Evolutionary conservation across 2,329 filamentous ascomycete species (phyloP), one percentile per base, ranked within the genome.

Genomic region (Tolypocladium guangdongense): DNA sequence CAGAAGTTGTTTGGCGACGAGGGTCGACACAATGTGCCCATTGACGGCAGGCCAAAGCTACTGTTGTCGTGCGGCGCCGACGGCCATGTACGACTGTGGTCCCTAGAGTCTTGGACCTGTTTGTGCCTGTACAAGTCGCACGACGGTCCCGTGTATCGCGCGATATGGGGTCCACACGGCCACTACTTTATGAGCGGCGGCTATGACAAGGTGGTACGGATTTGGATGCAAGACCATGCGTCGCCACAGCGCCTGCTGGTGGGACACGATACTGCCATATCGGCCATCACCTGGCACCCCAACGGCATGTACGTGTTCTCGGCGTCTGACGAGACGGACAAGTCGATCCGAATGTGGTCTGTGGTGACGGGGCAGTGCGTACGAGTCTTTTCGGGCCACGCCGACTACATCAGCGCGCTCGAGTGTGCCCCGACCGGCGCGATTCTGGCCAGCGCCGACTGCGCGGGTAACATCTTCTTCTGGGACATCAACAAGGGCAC

Each of bases 341-440:
- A 92, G 68, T 93, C 90, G 0, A 88, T 97, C 36, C 86, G 93
- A 33, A 97, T 99, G 92, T 99, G 93, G 93, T 86, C 90, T 11
- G 82, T 96, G n/a, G 80, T 83, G 12, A 92, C 87, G 10, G 93
- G 93, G 32, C 84, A 86, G 57, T 90, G 90, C 37, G 88, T 96
- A 6, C 87, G 93, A 30, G 83, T 97, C 63, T 96, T 97, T 66
- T 90, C 88, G 0, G 93, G 93, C 1, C 93, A 99, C 65, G 87
- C 83, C 0, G 90, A 93, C 50, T 89, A 90, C 63, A 84, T 97
- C 65, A 95, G 87, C 16, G 82, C 90, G 0, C 74, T 97, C 30
- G 83, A 92, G 58, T 95, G 90, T 63, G 86, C 89, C 24, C 90
- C 89, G 1, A 90, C 90, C 62, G 93, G 93, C 59, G 91, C 88